Percentiles rank a stretch among this genome's conserved stretches.
Evolutionary conservation across 2,329 filamentous ascomycete species (phyloP).

Genomic region (Teratosphaeria zuluensis): DNA sequence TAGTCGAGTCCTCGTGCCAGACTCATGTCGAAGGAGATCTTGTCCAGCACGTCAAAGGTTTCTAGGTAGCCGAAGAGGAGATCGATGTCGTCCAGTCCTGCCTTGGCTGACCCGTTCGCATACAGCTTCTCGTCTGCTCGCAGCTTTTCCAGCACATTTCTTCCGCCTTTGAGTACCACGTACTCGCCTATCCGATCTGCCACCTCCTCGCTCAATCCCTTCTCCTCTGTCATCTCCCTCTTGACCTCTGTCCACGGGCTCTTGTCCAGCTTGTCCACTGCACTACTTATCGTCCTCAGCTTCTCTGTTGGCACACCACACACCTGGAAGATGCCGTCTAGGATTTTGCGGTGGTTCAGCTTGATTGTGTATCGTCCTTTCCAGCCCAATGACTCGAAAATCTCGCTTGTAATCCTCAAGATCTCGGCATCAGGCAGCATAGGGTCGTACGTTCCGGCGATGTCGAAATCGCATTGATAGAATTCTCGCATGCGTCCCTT

Average conservation of each 20-base stretch:
- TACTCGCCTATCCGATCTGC: conserved; percentile 84
- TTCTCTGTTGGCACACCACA: conserved; percentile 81
- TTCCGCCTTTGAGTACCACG: conserved; percentile 68
- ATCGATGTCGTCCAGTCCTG: conserved; percentile 71
- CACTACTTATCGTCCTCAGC: conserved; percentile 79
- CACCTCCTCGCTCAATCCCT: conserved; percentile 64
- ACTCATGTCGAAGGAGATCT: conserved; percentile 80
- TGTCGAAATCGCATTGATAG: conserved; percentile 96
- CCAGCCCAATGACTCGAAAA: conserved; percentile 73
- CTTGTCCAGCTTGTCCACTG: conserved; percentile 95
- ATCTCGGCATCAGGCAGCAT: conserved; percentile 93
- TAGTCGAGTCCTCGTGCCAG: conserved; percentile 88
- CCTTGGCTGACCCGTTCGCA: conserved; percentile 64
- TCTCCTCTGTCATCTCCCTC: conserved; percentile 88
- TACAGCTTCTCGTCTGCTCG: conserved; percentile 52
- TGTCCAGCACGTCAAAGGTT: conserved; percentile 60
- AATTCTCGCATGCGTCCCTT: conserved; percentile 93
- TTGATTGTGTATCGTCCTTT: conserved; percentile 73
- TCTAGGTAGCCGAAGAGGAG: conserved; percentile 75
- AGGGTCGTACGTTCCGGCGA: conserved; percentile 75
- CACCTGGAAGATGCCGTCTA: conserved; percentile 86
- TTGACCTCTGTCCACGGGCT: conserved; percentile 76
- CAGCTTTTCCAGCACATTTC: conserved; percentile 53
- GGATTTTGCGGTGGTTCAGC: conserved; percentile 87
- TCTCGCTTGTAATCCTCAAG: conserved; percentile 71